A percentile compares a stretch with the other conserved stretches of the same genome.
Evolutionary conservation across 441 rosid species (phyloP).

Genomic region (Erodium moschatum): DNA sequence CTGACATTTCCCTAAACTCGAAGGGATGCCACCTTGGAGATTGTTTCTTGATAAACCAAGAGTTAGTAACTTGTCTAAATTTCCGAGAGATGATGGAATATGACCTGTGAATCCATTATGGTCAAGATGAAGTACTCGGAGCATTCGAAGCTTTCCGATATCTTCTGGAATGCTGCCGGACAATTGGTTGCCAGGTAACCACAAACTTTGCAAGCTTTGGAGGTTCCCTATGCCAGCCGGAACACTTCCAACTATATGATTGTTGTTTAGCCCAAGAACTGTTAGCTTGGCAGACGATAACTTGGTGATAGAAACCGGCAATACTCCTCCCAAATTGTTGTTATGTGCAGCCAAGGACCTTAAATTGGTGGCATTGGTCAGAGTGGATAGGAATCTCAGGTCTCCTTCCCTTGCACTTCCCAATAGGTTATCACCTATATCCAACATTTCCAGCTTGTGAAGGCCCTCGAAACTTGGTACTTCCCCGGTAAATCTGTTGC

Average conservation of each 20-base stretch:
- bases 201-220: background rate
- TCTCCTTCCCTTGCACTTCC: too few relatives aligned
- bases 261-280: background rate
- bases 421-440: too few relatives aligned
- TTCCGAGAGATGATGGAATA: constrained; percentile 19
- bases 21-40: constrained; percentile 17
- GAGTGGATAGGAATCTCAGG: too few relatives aligned
- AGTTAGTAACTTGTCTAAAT: background rate
- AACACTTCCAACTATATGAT: constrained; percentile 14
- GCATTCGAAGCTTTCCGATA: constrained; percentile 7
- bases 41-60: background rate
- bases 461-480: too few relatives aligned
- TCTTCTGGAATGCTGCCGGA: constrained; percentile 8
- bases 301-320: constrained; percentile 3
- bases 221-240: constrained; percentile 15
- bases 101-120: constrained; percentile 11
- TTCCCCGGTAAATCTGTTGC: constrained; percentile 8
- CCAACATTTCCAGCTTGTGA: too few relatives aligned
- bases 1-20: constrained; percentile 9
- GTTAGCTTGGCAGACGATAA: constrained; percentile 6
- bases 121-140: background rate
- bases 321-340: too few relatives aligned
- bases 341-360: too few relatives aligned
- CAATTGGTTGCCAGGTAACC: background rate
- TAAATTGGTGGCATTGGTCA: too few relatives aligned